Percentiles rank a stretch among this genome's conserved stretches.
These are phyloP conservation scores for Lachancea kluyveri DNA, from an alignment of 805 yeast genomes.

Conservation along the genomic window DNA sequence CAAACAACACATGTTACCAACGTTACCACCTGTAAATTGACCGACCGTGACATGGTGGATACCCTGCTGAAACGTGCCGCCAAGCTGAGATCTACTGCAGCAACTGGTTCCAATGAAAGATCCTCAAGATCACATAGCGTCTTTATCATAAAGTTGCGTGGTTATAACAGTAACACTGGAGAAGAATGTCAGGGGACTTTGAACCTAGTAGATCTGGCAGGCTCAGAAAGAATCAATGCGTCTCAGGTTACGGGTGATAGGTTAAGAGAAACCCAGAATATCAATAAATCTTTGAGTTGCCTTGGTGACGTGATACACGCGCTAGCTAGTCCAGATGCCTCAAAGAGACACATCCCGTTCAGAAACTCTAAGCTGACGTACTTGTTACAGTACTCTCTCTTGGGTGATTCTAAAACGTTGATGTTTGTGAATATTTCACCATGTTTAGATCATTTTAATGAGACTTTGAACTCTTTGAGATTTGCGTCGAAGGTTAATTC, in stretches of 20 bases:
- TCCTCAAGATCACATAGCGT: constrained; percentile 92
- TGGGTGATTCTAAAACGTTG: constrained; percentile 81
- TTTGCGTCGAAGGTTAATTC: constrained; percentile 81
- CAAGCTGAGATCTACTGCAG: constrained; percentile 65
- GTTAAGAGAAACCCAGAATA: constrained; percentile 79
- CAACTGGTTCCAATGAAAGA: constrained; percentile 72
- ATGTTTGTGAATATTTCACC: constrained; percentile 92
- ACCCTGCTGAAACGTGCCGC: constrained; percentile 48
- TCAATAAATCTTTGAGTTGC: constrained; percentile 81
- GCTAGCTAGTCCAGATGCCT: constrained; percentile 58
- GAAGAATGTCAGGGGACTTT: constrained; percentile 51
- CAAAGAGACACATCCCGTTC: constrained; percentile 70
- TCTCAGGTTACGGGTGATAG: constrained; percentile 79
- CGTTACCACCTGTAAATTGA: constrained; percentile 43
- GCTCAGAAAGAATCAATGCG: constrained; percentile 75
- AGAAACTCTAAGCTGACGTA: constrained; percentile 91
- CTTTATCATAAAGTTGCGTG: constrained; percentile 56
- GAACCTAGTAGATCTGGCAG: constrained; percentile 87
- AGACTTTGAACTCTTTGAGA: constrained; percentile 77
- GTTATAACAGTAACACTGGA: constrained; percentile 45
- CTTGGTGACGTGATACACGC: constrained; percentile 86
- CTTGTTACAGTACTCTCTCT: constrained; percentile 73
- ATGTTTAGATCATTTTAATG: constrained; percentile 51
- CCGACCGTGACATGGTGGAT: constrained; percentile 43
- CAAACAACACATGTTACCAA: constrained; percentile 59